Percentiles rank a stretch among this genome's conserved stretches.
Evolutionary conservation across 2,329 filamentous ascomycete species (phyloP).

Genomic region (Epichloe gansuensis): DNA sequence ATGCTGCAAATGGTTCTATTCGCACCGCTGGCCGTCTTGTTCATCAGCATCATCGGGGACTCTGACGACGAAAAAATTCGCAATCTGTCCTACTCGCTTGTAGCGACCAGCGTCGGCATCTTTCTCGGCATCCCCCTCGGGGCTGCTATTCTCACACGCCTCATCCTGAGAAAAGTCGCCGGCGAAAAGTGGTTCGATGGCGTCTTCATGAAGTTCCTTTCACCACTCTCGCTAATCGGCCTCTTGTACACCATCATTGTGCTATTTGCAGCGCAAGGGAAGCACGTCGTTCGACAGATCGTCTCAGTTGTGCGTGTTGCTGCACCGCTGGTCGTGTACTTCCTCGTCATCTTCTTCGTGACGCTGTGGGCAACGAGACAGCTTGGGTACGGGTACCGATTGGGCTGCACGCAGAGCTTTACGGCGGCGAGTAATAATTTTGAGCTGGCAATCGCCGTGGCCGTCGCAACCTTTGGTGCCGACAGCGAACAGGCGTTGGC

Average conservation of each 20-base stretch:
- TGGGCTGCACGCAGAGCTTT: constrained; percentile 68
- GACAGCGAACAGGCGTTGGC: constrained; percentile 71
- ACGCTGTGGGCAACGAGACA: constrained; percentile 50
- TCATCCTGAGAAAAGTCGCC: constrained; percentile 41
- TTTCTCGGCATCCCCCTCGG: constrained; percentile 77
- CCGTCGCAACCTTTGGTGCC: constrained; percentile 66
- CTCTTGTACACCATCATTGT: constrained; percentile 79
- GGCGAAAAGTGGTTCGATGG: constrained; percentile 51
- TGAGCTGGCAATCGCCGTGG: constrained; percentile 80
- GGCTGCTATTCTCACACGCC: constrained; percentile 64
- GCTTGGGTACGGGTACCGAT: constrained; percentile 61
- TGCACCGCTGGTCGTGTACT: constrained; percentile 73
- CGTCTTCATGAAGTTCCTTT: constrained; percentile 55
- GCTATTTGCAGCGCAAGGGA: constrained; percentile 71
- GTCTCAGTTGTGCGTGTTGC: constrained; percentile 70
- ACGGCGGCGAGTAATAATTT: constrained; percentile 91
- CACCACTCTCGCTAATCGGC: constrained; percentile 68
- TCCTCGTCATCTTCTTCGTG: constrained; percentile 57
- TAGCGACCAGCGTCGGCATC: constrained; percentile 69
- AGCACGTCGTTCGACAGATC: constrained; percentile 67
- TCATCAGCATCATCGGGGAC: constrained; percentile 53
- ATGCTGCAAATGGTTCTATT: constrained; percentile 63
- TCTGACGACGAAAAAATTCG: constrained; percentile 20
- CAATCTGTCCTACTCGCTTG: constrained; percentile 45
- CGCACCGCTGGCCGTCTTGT: constrained; percentile 55